Base-by-base conservation (phyloP, 2,329 filamentous ascomycete species). In the Trichoderma sp. region DNA sequence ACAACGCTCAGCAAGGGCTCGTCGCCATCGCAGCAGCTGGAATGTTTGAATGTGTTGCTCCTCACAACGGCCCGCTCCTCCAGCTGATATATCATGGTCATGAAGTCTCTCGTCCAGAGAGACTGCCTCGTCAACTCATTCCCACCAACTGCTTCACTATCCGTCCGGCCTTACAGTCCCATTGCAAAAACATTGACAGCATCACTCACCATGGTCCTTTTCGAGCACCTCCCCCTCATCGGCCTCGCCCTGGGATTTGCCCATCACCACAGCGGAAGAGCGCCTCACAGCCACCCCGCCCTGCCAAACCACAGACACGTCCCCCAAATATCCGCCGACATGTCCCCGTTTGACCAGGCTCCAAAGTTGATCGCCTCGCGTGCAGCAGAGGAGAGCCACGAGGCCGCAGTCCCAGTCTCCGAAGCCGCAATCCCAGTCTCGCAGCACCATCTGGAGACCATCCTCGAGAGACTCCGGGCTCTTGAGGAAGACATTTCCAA, bases 41-140 rank as follows among this genome's bases (percentile, higher is more conserved):
- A 76, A 77, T 76, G 75, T 66, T 72, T 74, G 75, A 76, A 77
- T 76, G 75, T 66, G 72, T 74, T 73, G 72, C 74, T 75, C 72
- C 71, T 51, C 67, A 66, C 70, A 67, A 74, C 74, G 47, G 30
- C 41, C 52, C 61, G 21, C 17, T 48, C 28, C 39, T 48, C 50
- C 56, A 43, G 48, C 63, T 62, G 26, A 64, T 64, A 70, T 72
- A 73, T 70, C 7, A 51, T 50, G 17, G 14, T 9, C 26, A 30
- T 5, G 12, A 21, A 21, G 19, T 44, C 30, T 41, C 14, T 7
- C 7, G n/a, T 6, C 21, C 3, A 6, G 43, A 6, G 43, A 50
- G 12, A 19, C 3, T 28, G 21, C 21, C 58, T 51, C 24, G 21
- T 21, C 21, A 14, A n/a, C 34, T 30, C 39, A 30, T 14, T 9